phyloP scores from a whole-genome alignment of 2,329 filamentous ascomycete species.

The Microcyclospora pomicola region DNA sequence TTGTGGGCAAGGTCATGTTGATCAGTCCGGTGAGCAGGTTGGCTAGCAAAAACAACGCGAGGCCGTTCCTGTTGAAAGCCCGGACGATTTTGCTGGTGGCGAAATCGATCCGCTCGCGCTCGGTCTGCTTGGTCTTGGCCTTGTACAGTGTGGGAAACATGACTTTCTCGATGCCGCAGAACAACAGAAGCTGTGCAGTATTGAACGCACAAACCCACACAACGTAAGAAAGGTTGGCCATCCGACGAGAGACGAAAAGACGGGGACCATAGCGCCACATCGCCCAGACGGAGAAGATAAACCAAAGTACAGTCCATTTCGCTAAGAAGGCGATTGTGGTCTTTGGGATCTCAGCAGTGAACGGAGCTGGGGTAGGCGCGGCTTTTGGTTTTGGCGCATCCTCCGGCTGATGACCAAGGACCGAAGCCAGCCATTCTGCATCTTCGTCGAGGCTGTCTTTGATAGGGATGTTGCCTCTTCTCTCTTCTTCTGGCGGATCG shows the following conservation, averaged over 20 bases:
- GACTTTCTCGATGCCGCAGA: slow-evolving; percentile 61
- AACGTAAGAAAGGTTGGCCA: slow-evolving; percentile 88
- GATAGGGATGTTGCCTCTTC: slow-evolving; percentile 1
- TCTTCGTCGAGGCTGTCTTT: slow-evolving; percentile 20
- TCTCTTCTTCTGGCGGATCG: slow-evolving; percentile 15
- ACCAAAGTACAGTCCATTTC: slow-evolving; percentile 54
- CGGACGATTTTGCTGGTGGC: slow-evolving; percentile 71
- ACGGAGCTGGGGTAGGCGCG: slow-evolving; percentile 5
- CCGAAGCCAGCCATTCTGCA: slow-evolving; percentile 23
- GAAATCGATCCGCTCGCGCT: slow-evolving; percentile 48
- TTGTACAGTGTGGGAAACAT: slow-evolving; percentile 63
- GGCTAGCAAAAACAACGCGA: slow-evolving; percentile 72
- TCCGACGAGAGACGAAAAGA: slow-evolving; percentile 66
- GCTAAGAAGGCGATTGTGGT: slow-evolving; percentile 37
- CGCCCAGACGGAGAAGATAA: slow-evolving; percentile 56
- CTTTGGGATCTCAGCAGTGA: slow-evolving; percentile 16
- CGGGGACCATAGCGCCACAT: slow-evolving; percentile 56
- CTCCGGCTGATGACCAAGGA: slow-evolving; percentile 15
- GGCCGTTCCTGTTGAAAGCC: slow-evolving; percentile 77
- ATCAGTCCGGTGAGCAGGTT: slow-evolving; percentile 82
- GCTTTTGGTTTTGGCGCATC: slow-evolving; percentile 5
- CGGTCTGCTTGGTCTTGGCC: slow-evolving; percentile 38
- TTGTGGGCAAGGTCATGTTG: slow-evolving; percentile 73
- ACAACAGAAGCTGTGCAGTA: slow-evolving; percentile 63
- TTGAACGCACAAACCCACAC: slow-evolving; percentile 92